Percentiles rank a stretch among this genome's conserved stretches.
phyloP scores from a whole-genome alignment of 257 asterid genomes.

The Asclepias syriaca region DNA sequence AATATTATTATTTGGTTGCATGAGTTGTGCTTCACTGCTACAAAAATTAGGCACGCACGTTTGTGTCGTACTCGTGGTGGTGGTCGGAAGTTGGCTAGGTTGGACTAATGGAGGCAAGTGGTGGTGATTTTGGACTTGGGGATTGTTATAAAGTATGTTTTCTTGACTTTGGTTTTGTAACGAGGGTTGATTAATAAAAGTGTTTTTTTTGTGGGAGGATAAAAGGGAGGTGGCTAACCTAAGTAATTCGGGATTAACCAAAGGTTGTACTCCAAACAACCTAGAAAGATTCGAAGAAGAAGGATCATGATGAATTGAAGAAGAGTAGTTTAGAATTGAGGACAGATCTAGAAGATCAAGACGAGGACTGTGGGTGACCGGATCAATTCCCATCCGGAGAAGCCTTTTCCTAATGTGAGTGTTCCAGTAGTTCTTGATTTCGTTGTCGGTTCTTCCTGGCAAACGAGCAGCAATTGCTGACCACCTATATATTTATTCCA shows the following conservation, averaged over 20 bases:
- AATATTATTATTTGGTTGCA: conserved; percentile 25
- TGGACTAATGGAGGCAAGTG: conserved; percentile 24
- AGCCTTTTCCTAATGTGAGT: conserved; percentile 70
- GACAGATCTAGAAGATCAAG: conserved; percentile 78
- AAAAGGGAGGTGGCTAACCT: conserved; percentile 48
- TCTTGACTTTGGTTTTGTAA: conserved; percentile 33
- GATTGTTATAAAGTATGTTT: conserved; percentile 14
- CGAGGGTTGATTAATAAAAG: not conserved
- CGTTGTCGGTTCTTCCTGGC: conserved; percentile 83
- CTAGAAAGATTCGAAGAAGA: conserved; percentile 32
- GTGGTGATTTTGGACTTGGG: conserved; percentile 23
- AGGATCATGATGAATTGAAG: too few species aligned
- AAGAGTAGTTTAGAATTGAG: conserved; percentile 28
- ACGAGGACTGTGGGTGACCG: conserved; percentile 74
- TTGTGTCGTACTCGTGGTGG: not conserved
- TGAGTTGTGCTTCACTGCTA: conserved; percentile 26
- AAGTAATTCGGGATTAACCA: conserved; percentile 52
- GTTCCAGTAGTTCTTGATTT: conserved; percentile 84
- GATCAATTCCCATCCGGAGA: conserved; percentile 79
- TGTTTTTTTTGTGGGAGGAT: conserved; percentile 30
- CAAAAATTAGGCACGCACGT: conserved; percentile 9
- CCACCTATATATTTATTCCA: conserved; percentile 50
- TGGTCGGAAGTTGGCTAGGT: conserved; percentile 27
- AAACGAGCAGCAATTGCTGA: conserved; percentile 77
- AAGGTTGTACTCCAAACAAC: conserved; percentile 41